phyloP scores from a whole-genome alignment of 257 asterid genomes.

The Nicotiana benthamiana region DNA sequence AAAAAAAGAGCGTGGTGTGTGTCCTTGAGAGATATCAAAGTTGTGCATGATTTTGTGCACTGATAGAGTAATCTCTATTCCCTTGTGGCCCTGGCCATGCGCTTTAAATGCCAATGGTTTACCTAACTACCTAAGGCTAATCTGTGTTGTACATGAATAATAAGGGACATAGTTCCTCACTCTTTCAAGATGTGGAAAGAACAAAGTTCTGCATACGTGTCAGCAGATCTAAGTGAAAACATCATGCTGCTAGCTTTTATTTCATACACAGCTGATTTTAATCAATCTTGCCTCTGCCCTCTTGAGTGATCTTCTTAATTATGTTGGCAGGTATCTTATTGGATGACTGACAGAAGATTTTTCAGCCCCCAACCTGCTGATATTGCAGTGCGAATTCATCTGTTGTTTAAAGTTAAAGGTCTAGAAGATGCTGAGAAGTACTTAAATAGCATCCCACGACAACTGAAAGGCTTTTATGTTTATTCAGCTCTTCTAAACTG shows the following conservation, averaged over 20 bases:
- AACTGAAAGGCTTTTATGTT: slow-evolving; percentile 20
- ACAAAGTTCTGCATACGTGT: not conserved
- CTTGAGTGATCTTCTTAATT: not conserved
- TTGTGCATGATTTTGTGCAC: not conserved
- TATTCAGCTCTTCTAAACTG: slow-evolving; percentile 61
- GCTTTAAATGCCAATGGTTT: not conserved
- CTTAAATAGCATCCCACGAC: slow-evolving; percentile 32
- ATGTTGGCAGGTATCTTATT: slow-evolving; percentile 43
- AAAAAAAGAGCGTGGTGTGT: not conserved
- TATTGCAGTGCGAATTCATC: slow-evolving; percentile 35
- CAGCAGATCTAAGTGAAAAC: not conserved
- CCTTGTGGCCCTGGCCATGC: not conserved
- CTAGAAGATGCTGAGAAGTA: slow-evolving; percentile 47
- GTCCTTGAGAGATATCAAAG: not conserved
- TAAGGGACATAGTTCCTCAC: not conserved
- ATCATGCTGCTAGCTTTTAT: not conserved
- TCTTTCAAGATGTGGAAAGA: not conserved
- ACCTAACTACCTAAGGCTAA: not conserved
- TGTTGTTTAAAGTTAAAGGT: slow-evolving; percentile 42
- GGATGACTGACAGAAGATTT: slow-evolving; percentile 57
- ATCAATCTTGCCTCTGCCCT: not conserved
- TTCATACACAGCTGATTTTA: not conserved
- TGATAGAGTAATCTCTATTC: not conserved
- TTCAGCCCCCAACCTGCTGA: slow-evolving; percentile 26
- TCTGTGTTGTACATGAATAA: not conserved